These are phyloP conservation scores for Sutorius eximius DNA, from an alignment of 1,284 basidiomycete species.

Conservation along the genomic window DNA sequence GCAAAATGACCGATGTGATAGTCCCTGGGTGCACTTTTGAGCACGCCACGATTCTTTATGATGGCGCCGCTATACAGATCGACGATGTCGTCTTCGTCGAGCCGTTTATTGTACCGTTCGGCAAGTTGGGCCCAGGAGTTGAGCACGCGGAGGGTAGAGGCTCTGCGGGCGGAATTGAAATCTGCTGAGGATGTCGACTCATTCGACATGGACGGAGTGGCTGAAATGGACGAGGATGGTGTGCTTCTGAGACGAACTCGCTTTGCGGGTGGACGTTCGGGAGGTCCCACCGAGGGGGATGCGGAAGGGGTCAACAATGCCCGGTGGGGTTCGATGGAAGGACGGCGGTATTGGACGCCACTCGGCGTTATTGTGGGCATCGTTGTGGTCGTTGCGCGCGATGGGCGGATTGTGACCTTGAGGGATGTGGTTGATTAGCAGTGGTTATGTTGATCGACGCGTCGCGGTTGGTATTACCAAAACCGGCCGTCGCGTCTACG, in stretches of 20 bases:
- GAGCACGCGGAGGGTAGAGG: conserved; percentile 55
- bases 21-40: conserved; percentile 43
- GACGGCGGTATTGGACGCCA: neutral
- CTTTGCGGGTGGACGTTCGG: conserved; percentile 41
- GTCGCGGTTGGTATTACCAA: conserved; percentile 20
- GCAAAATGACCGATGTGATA: conserved; percentile 51
- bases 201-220: conserved; percentile 30
- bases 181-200: conserved; percentile 35
- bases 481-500: conserved; percentile 5
- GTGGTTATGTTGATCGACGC: conserved; percentile 22
- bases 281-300: conserved; percentile 29
- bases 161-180: conserved; percentile 54
- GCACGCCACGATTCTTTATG: conserved; percentile 65
- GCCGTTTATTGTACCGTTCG: conserved; percentile 58
- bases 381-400: conserved; percentile 9
- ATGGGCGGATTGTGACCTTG: conserved; percentile 2
- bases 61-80: conserved; percentile 59
- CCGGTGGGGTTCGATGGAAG: conserved; percentile 14
- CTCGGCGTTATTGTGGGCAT: conserved; percentile 14
- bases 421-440: conserved; percentile 7
- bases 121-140: conserved; percentile 66
- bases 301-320: conserved; percentile 29
- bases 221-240: conserved; percentile 28
- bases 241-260: conserved; percentile 38
- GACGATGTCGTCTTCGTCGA: conserved; percentile 77